These are phyloP conservation scores for Diaporthe citrichinensis DNA, from an alignment of 2,329 filamentous ascomycete genomes.

Conservation along the genomic window DNA sequence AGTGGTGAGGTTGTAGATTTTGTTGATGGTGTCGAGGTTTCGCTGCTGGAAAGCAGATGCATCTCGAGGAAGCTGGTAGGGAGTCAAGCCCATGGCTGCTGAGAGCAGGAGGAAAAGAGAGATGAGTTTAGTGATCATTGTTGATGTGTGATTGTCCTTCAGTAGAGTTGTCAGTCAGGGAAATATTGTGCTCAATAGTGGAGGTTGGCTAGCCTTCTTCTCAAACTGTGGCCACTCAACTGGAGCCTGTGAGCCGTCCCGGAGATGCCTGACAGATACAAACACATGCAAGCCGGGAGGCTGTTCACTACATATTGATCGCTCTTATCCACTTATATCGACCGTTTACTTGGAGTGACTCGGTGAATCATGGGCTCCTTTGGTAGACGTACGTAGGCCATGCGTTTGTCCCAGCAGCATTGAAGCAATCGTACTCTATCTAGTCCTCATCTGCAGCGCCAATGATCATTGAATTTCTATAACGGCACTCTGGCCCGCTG, in stretches of 20 bases:
- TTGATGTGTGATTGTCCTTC: neutral
- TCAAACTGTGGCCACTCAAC: too few species aligned
- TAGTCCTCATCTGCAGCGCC: too few species aligned
- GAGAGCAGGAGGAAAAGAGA: slow-evolving; percentile 7
- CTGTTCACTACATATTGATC: neutral
- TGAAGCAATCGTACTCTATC: neutral
- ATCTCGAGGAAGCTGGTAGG: neutral
- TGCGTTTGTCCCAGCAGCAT: neutral
- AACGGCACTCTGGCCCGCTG: neutral
- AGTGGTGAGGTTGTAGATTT: slow-evolving; percentile 57
- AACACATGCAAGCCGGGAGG: neutral
- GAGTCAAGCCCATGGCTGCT: neutral
- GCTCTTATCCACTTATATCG: too few species aligned
- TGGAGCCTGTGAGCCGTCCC: neutral
- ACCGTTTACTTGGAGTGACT: neutral
- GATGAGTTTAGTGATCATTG: neutral
- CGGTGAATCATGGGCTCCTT: neutral
- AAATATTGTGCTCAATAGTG: neutral
- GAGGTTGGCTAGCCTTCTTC: neutral
- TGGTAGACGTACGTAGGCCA: neutral
- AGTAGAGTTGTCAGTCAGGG: neutral
- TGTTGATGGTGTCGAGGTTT: slow-evolving; percentile 54
- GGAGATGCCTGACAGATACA: neutral
- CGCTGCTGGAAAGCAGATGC: slow-evolving; percentile 43
- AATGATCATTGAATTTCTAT: neutral